A percentile compares a stretch with the other conserved stretches of the same genome.
Conservation (phyloP, 2,329 filamentous ascomycete species). For the Emmonsia crescens region DNA sequence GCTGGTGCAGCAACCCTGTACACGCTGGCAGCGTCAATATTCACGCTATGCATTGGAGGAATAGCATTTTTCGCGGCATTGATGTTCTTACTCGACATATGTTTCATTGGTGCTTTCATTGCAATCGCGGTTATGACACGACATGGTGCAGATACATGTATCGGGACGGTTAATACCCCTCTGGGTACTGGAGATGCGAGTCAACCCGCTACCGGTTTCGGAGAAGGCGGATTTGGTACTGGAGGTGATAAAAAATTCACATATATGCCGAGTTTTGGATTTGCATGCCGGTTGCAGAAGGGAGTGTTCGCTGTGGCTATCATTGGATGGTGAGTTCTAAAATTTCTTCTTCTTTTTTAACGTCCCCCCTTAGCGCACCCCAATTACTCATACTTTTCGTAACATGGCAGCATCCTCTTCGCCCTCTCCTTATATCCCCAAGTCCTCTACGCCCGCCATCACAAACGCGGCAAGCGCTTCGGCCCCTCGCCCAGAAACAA, state of each 20-base stretch:
- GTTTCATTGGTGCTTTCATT: constrained; percentile 66
- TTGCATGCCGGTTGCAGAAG: constrained; percentile 65
- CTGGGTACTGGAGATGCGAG: constrained; percentile 54
- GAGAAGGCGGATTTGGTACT: constrained; percentile 37
- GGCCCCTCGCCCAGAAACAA: constrained; percentile 55
- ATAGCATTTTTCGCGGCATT: constrained; percentile 60
- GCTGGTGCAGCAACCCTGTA: constrained; percentile 66
- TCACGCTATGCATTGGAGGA: constrained; percentile 72
- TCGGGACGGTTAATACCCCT: constrained; percentile 52
- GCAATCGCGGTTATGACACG: constrained; percentile 70
- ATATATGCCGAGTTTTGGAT: constrained; percentile 32
- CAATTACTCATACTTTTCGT: not conserved
- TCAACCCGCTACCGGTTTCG: constrained; percentile 38
- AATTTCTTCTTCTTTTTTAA: no score
- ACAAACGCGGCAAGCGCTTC: constrained; percentile 63
- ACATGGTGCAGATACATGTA: constrained; percentile 56
- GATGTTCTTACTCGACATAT: constrained; percentile 64
- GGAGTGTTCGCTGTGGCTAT: constrained; percentile 69
- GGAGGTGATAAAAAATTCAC: constrained; percentile 15
- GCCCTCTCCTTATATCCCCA: constrained; percentile 60
- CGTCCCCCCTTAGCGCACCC: not conserved
- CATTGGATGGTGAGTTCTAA: constrained; percentile 58
- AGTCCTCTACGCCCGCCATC: constrained; percentile 55
- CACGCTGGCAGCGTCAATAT: constrained; percentile 56
- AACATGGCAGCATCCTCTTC: constrained; percentile 55